Base-by-base conservation (phyloP, 345 rosid species). In the Adansonia digitata region DNA sequence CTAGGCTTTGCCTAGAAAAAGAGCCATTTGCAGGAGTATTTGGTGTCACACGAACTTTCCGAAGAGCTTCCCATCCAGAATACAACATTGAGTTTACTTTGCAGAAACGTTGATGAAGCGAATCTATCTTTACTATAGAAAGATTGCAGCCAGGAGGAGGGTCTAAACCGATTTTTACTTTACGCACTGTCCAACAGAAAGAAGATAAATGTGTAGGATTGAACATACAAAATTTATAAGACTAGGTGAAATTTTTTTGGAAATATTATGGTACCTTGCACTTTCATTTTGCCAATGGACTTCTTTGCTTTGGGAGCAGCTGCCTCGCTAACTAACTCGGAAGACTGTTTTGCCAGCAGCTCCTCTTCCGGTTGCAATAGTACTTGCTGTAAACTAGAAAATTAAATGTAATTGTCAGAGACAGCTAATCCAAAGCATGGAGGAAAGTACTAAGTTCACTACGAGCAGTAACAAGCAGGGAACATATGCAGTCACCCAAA, bases 341-440 rank as follows among this genome's bases (percentile, higher is more conserved):
- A 78, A 72, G 91, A 85, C 77, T 81, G 86, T 74, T 87, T 90
- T 64, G 84, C 87, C 74, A 91, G 69, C 37, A 90, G 77, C 85
- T 94, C 98, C 86, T 94, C 98, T 82, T 94, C 98, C 18, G 98
- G 84, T 62, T 92, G 97, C 77, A 94, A 80, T 57, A 94, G 85
- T 52, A 91, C 84, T 27, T 82, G 79, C 84, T 88, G 89, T 76
- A 94, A 82, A 76, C 93, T 88, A 74, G 2, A 37, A 77, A 24
- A 26, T 56, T 53, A 40, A 72, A 46, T 22, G 42, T 5, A 56
- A 26, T 42, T 22, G 40, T 68, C 51, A 79, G 34, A 71, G 66
- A 68, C 12, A 43, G 18, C 72, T 39, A 42, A 51, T 34, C 49
- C 45, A 29, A 51, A 27, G 35, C 37, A 7, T 3, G 65, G 45